These are phyloP conservation scores for Neopestalotiopsis sp. DNA, from an alignment of 2,329 filamentous ascomycete genomes.

Conservation along the genomic window DNA sequence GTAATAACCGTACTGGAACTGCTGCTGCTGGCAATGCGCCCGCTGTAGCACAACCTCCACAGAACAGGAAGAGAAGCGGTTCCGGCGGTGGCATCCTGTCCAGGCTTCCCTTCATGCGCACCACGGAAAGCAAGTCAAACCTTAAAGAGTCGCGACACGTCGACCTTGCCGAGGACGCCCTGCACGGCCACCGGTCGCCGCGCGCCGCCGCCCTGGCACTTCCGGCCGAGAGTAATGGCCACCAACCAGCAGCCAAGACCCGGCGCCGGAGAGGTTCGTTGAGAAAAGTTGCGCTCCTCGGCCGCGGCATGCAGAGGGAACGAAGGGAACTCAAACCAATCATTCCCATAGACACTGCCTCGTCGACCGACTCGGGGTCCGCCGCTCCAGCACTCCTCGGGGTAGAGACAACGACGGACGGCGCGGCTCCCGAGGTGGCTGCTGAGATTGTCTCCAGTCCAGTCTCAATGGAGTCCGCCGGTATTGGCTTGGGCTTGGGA, in stretches of 20 bases:
- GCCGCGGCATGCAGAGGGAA: conserved; percentile 71
- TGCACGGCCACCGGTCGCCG: conserved; percentile 27
- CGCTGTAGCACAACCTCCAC: background rate
- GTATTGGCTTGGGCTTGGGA: conserved; percentile 55
- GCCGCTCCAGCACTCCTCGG: conserved; percentile 16
- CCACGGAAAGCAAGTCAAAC: conserved; percentile 35
- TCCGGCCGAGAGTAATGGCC: conserved; percentile 40
- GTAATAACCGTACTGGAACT: background rate
- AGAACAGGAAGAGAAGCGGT: conserved; percentile 56
- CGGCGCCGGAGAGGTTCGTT: conserved; percentile 83
- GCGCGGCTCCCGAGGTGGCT: background rate
- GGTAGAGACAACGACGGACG: conserved; percentile 19
- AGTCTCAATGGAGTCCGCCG: conserved; percentile 19
- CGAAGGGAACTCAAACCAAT: conserved; percentile 57
- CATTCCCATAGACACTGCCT: conserved; percentile 46
- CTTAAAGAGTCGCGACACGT: conserved; percentile 33
- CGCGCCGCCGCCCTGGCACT: conserved; percentile 37
- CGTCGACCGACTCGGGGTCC: conserved; percentile 28
- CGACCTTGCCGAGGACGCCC: conserved; percentile 29
- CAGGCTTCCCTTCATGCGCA: conserved; percentile 71
- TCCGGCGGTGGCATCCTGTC: conserved; percentile 71
- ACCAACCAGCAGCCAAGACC: conserved; percentile 56
- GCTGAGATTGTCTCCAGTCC: conserved; percentile 12
- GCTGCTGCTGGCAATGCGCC: background rate
- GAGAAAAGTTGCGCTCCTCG: conserved; percentile 84